Percentiles rank a stretch among this genome's conserved stretches.
These are phyloP conservation scores for Fusarium clavum DNA, from an alignment of 2,329 filamentous ascomycete genomes.

Conservation along the genomic window DNA sequence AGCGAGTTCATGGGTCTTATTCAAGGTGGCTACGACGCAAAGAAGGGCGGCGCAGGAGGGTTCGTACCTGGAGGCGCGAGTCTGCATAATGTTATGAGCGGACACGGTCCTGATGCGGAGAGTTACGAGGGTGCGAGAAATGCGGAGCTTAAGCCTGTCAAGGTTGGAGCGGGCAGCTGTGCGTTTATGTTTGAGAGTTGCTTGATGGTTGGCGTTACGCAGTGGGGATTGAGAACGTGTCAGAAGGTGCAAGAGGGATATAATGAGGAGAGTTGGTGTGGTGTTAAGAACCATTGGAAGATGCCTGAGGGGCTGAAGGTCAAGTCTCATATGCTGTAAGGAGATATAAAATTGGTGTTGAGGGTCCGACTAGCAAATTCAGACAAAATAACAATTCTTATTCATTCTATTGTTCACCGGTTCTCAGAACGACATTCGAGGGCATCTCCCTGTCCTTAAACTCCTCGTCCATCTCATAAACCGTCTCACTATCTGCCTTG, in stretches of 20 bases:
- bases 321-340: slow-evolving; percentile 38
- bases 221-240: slow-evolving; percentile 73
- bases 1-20: slow-evolving; percentile 74
- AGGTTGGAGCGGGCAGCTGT: slow-evolving; percentile 71
- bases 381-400: background rate
- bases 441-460: slow-evolving; percentile 53
- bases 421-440: slow-evolving; percentile 62
- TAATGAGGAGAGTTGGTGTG: slow-evolving; percentile 84
- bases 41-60: slow-evolving; percentile 63
- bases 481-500: slow-evolving; percentile 55
- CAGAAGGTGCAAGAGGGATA: slow-evolving; percentile 73
- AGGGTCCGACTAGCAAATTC: background rate
- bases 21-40: slow-evolving; percentile 70
- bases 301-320: slow-evolving; percentile 53
- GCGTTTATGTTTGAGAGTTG: slow-evolving; percentile 78
- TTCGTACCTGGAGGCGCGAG: slow-evolving; percentile 71
- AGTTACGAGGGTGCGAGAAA: slow-evolving; percentile 68
- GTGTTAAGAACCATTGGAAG: slow-evolving; percentile 72
- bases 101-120: slow-evolving; percentile 70
- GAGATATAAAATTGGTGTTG: slow-evolving; percentile 8
- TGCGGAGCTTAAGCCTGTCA: slow-evolving; percentile 64
- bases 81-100: slow-evolving; percentile 78
- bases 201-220: slow-evolving; percentile 77
- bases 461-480: slow-evolving; percentile 58
- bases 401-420: slow-evolving; percentile 34